Base-by-base conservation (phyloP, 1,139 yeast species). In the Schizosaccharomyces versatilis region DNA sequence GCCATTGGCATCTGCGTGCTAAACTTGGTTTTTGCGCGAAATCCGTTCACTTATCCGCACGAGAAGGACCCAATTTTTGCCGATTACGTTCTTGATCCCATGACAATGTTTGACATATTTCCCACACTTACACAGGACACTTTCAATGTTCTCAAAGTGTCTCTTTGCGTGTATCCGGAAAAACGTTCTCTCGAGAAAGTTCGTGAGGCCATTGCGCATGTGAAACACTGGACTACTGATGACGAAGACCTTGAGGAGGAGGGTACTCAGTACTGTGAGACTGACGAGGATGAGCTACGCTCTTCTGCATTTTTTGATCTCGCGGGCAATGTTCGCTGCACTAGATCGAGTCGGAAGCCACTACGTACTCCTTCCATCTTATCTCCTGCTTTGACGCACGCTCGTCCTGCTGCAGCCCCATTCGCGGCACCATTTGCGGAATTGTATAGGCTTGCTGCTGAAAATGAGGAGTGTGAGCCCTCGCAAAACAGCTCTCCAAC, bases 31-130 rank as follows among this genome's bases (percentile, higher is more conserved):
- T 90, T 88, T 70, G 94, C 84, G 56, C 82, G 88, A 64, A 84
- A 85, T 66, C 97, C 97, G 1, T 90, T 90, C 67, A 68, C 69
- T 52, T 80, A 81, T 14, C 97, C 97, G 2, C 80, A 81, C 63
- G 79, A 80, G 62, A 76, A 82, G 38, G 98, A 90, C 68, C 85
- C 84, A 65, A 71, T 93, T 56, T 90, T 86, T 66, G 70, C 84
- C 62, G 93, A 85, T 68, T 90, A 84, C 71, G 90, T 93, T 19
- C 76, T 81, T 47, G 83, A 83, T 64, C 77, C 96, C 61, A 96
- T 88, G 66, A 84, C 94, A 0, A 71, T 90, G 55, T 86, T 86
- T 69, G 97, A 90, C 69, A 84, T 86, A 53, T 90, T 88, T 67
- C 86, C 95, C 9, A 74, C 88, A 5, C 80, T 90, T 85, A 79